Base-by-base conservation (phyloP, 768 basidiomycete genomes). In the Cystobasidium ongulense region DNA sequence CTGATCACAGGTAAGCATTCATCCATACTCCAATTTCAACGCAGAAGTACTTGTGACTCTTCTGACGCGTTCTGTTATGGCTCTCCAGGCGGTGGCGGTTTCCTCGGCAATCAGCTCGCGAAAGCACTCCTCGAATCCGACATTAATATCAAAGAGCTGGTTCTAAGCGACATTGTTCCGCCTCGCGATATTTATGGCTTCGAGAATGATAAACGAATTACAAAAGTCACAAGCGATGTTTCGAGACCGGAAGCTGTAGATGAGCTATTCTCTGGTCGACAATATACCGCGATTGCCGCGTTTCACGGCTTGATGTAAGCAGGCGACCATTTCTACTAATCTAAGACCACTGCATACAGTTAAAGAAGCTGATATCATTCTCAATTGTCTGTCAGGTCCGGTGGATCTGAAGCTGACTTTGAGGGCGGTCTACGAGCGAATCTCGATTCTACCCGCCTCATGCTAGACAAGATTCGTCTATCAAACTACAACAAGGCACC, bases 361-460 rank as follows among this genome's bases (percentile, higher is more conserved):
- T 41, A 41, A 41, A 52, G 43, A 67, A 13, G 46, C 29, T 67
- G 43, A 7, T 31, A 11, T 5, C 13, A 50, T 36, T 13, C 17
- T 4, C 31, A 46, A 27, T 21, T n/a, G n/a, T n/a, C n/a, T n/a
- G n/a, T 10, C 65, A 82, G 81, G 81, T 76, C 75, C 36, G 72
- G 81, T 54, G 81, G 81, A 1, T 75, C 77, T 18, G 81, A 81
- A 73, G 80, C 79, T 72, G 80, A 81, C 75, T 81, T 81, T 74
- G 81, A 82, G 43, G 72, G 81, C 33, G 81, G 81, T 66, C 74
- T 82, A 52, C 81, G 76, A 74, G 80, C 81, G 75, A 82, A 82
- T 78, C 76, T 82, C 62, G 81, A 82, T 75, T 82, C 81, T 13
- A 81, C 80, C 65, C 76, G 81, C 46, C 65, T 75, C 11, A 79